Evolutionary conservation across 225 moss, liverwort and hornwort genomes (phyloP).

Genomic region (Marchantia polymorpha): DNA sequence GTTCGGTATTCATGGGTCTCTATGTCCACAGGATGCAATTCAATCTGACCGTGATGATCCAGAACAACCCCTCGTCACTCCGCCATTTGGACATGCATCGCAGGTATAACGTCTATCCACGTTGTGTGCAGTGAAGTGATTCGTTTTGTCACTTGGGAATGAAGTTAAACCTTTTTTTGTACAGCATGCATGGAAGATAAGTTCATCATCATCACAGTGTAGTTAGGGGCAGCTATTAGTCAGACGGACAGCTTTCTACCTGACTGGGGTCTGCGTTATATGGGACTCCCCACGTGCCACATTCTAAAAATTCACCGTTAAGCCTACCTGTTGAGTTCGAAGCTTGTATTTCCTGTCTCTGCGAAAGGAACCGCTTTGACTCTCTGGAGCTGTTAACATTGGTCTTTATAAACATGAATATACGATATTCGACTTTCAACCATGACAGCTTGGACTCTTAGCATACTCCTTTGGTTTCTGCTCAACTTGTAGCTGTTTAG

Average conservation of each 20-base stretch:
- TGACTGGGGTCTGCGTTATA: not conserved
- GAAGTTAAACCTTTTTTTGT: too few species aligned
- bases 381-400: not conserved
- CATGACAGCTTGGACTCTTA: not conserved
- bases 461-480: not conserved
- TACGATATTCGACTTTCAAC: not conserved
- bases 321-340: not conserved
- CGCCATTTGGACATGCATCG: conserved; percentile 98
- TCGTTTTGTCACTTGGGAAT: too few species aligned
- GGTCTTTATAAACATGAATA: not conserved
- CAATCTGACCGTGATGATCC: conserved; percentile 95
- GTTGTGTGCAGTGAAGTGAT: not conserved
- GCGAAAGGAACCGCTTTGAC: not conserved
- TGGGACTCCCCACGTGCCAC: not conserved
- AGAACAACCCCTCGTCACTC: conserved; percentile 86
- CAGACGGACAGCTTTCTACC: not conserved
- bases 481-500: not conserved
- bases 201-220: too few species aligned
- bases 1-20: not conserved
- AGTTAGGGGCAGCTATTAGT: too few species aligned
- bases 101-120: conserved; percentile 54
- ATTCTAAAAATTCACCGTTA: not conserved
- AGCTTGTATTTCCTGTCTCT: not conserved
- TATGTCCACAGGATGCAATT: conserved; percentile 71
- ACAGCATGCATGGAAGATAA: too few species aligned